Evolutionary conservation across 164 flowering plant species (phyloP).

Genomic region (Aristolochia californica): DNA sequence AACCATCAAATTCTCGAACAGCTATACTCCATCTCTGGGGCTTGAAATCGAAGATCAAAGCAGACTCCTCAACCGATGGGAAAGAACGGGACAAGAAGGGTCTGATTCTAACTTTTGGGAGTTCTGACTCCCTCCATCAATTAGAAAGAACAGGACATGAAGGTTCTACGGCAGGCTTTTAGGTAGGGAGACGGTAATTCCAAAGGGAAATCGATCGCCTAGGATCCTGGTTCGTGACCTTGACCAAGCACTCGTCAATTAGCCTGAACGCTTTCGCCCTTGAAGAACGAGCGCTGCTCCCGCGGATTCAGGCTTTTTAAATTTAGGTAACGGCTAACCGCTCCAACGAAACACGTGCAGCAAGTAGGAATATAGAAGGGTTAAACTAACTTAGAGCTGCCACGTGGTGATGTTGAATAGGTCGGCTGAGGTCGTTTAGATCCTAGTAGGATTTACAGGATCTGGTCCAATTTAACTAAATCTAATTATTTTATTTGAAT

Average conservation of each 20-base stretch:
- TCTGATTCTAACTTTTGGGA: too few relatives aligned
- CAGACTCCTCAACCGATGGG: too few relatives aligned
- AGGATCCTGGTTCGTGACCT: neutral
- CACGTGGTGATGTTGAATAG: neutral
- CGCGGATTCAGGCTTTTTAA: constrained; percentile 14
- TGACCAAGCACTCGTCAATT: constrained; percentile 5
- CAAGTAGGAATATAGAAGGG: neutral
- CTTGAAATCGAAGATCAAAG: too few relatives aligned
- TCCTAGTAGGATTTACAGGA: too few relatives aligned
- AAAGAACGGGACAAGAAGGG: neutral
- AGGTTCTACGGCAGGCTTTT: too few relatives aligned
- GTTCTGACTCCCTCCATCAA: too few relatives aligned
- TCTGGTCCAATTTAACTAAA: too few relatives aligned
- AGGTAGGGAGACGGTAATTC: constrained; percentile 4
- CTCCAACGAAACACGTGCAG: constrained; percentile 4
- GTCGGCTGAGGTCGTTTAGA: too few relatives aligned
- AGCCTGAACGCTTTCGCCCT: too few relatives aligned
- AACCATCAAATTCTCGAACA: too few relatives aligned
- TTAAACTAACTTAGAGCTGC: neutral
- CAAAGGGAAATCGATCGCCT: neutral
- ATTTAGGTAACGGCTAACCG: constrained; percentile 14
- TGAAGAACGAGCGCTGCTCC: constrained; percentile 13
- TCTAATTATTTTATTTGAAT: too few relatives aligned
- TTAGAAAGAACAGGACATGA: neutral
- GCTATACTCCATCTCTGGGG: too few relatives aligned